A percentile compares a stretch with the other conserved stretches of the same genome.
Evolutionary conservation across 192 early-diverging fungal species (phyloP).

Genomic region (Backusella psychrophila): DNA sequence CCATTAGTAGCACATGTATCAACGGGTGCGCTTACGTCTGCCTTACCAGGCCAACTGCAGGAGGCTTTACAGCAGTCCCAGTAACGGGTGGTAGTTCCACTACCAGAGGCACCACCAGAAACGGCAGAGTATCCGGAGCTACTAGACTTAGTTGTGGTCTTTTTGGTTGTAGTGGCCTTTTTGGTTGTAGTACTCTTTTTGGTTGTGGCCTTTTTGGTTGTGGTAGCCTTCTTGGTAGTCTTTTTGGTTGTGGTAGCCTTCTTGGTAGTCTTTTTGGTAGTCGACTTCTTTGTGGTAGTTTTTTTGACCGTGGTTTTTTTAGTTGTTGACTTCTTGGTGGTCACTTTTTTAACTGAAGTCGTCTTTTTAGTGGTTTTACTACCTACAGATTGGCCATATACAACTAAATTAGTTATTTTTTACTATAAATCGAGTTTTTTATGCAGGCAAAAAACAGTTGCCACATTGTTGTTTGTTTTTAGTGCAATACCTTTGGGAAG

Average conservation of each 20-base stretch:
- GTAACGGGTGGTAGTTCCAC: constrained; percentile 23
- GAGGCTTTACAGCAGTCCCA: constrained; percentile 33
- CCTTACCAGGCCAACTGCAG: constrained; percentile 22
- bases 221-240: not conserved
- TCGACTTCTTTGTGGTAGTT: not conserved
- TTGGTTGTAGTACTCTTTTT: not conserved
- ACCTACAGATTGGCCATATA: not conserved
- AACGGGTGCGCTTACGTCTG: constrained; percentile 18
- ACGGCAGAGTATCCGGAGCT: not conserved
- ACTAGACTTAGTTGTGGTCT: not conserved
- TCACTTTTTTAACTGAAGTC: not conserved
- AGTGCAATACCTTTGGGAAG: constrained; percentile 6
- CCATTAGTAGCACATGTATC: constrained; percentile 21
- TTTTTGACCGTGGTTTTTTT: not conserved
- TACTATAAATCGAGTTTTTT: not conserved
- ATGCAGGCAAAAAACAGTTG: not conserved
- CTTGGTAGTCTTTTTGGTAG: constrained; percentile 5
- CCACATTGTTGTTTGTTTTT: not conserved
- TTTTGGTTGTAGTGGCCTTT: not conserved
- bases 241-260: not conserved
- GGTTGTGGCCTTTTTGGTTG: not conserved
- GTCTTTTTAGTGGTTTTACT: not conserved
- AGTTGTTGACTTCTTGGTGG: not conserved
- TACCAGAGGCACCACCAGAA: constrained; percentile 17
- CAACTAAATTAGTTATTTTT: not conserved